These are phyloP conservation scores for Phellopilus nigrolimitatus DNA, from an alignment of 1,284 basidiomycete species.

Conservation along the genomic window DNA sequence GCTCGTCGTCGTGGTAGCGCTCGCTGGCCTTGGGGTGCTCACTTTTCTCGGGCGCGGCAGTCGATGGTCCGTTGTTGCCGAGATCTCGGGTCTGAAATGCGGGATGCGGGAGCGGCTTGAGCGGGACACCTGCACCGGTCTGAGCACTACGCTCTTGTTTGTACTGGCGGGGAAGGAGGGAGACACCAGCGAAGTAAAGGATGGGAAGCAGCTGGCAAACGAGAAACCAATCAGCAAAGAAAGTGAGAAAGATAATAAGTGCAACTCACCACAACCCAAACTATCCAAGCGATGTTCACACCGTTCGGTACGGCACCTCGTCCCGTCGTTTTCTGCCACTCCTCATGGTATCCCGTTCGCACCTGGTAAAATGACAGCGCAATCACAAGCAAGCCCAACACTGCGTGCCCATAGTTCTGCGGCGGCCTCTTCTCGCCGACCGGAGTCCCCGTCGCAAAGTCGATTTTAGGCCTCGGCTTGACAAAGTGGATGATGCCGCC, in stretches of 20 bases:
- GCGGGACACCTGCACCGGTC: background rate
- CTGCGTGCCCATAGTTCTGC: slow-evolving; percentile 57
- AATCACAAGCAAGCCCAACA: slow-evolving; percentile 48
- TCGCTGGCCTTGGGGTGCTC: slow-evolving; percentile 47
- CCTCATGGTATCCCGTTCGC: slow-evolving; percentile 40
- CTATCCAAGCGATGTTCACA: slow-evolving; percentile 42
- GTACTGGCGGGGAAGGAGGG: slow-evolving; percentile 43
- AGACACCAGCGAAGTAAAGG: slow-evolving; percentile 41
- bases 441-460: background rate
- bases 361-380: slow-evolving; percentile 50
- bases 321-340: slow-evolving; percentile 44
- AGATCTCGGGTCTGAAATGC: too few relatives aligned
- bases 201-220: slow-evolving; percentile 39
- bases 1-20: too few relatives aligned
- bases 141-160: slow-evolving; percentile 33
- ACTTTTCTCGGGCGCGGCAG: slow-evolving; percentile 39
- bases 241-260: background rate
- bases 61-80: too few relatives aligned
- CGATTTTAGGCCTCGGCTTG: slow-evolving; percentile 31
- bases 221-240: slow-evolving; percentile 4
- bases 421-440: slow-evolving; percentile 39
- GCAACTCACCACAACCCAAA: slow-evolving; percentile 48
- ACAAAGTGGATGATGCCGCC: slow-evolving; percentile 58
- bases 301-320: slow-evolving; percentile 34
- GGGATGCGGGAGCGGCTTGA: background rate